Evolutionary conservation across 1,139 yeast species (phyloP), one percentile per base, ranked within the genome.

Genomic region (Hemisphaericaspora subhashii): DNA sequence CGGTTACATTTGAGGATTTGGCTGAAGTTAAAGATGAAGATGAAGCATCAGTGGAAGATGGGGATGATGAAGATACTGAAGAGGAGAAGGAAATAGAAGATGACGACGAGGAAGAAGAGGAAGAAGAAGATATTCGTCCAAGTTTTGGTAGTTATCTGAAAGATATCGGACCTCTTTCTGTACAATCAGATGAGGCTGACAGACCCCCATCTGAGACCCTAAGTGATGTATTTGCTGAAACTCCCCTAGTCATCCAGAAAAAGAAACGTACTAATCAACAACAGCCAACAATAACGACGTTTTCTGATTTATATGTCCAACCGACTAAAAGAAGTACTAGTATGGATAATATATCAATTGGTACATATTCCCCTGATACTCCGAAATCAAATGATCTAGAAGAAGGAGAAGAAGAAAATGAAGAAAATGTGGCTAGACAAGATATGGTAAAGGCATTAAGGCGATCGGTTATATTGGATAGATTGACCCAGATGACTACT

Each of bases 171-270:
- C 23, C 35, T 16, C 35, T 17, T 11, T n/a, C 17, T n/a, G 17
- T 29, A 20, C 12, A 27, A 14, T 15, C 18, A 27, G 44, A 37
- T 20, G 49, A 42, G 17, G 59, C 58, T 3, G 65, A 65, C 15
- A 64, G 59, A 7, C 57, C 55, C 39, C 50, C 52, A 8, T 54
- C 66, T 4, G 81, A 75, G 41, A 66, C 69, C 1, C 52, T 72
- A 24, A 72, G 78, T 46, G 80, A 75, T 38, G 52, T 67, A 1
- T 70, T 57, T 38, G 66, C 72, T 2, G 72, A 64, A 30, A 53
- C 62, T 2, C 78, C 77, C 1, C 57, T 74, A 34, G 48, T 66
- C 5, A 58, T 73, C 16, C 61, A 52, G 37, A 75, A 73, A 39
- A 40, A 41, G 29, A 28, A 35, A 21, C 25, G 6, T 17, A 14